phyloP scores from a whole-genome alignment of 73 alveolate genomes.

The Blepharisma stoltei region DNA sequence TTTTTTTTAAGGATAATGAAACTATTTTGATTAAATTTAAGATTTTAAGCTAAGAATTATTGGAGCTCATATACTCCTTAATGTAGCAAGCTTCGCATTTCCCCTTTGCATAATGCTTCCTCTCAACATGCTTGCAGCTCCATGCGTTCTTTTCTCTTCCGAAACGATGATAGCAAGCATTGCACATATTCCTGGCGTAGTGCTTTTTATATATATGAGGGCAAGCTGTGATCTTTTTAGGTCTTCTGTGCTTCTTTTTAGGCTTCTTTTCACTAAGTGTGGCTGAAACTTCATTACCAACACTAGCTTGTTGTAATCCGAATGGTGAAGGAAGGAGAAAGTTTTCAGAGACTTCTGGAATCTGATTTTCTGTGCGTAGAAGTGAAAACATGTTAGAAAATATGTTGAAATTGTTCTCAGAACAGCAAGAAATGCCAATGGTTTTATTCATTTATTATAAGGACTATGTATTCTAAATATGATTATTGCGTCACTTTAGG shows the following conservation, averaged over 20 bases:
- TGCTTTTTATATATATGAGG: constrained; percentile 19
- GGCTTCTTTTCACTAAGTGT: neutral
- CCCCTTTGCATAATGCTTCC: neutral
- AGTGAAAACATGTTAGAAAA: no score
- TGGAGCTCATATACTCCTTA: neutral
- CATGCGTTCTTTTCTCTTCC: neutral
- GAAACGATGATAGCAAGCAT: neutral
- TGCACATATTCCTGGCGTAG: constrained; percentile 6
- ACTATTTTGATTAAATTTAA: no score
- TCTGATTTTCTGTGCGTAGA: neutral
- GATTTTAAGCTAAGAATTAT: neutral
- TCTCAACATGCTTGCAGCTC: neutral
- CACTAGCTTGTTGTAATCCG: neutral
- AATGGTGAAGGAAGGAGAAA: neutral
- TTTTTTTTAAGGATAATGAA: no score
- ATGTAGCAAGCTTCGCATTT: constrained; percentile 7
- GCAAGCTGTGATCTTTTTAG: neutral
- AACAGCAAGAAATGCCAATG: no score
- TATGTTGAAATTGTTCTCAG: no score
- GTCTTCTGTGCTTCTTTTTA: neutral
- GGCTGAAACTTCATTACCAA: neutral
- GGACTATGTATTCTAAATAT: no score
- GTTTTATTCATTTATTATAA: no score
- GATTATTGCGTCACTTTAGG: no score
- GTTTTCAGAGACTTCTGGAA: neutral